phyloP scores from a whole-genome alignment of 148 eudicot genomes.

The Selenicereus undatus region DNA sequence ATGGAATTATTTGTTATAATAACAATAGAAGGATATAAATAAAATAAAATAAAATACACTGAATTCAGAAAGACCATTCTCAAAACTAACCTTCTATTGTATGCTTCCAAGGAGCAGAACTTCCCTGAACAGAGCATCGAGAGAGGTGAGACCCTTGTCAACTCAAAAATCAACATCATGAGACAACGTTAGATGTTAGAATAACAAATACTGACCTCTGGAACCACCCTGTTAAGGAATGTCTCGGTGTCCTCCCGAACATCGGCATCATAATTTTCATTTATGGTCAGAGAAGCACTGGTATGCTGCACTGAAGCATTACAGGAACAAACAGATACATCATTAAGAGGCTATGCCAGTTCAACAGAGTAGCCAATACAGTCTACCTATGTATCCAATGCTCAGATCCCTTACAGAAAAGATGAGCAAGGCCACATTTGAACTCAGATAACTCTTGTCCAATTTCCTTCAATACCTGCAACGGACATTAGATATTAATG shows the following conservation, averaged over 20 bases:
- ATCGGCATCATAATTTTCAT: constrained; percentile 90
- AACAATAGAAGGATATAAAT: not conserved
- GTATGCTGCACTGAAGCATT: constrained; percentile 81
- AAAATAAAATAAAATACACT: not conserved
- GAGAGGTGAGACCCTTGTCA: constrained; percentile 13
- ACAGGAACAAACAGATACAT: constrained; percentile 17
- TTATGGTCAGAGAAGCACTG: constrained; percentile 94
- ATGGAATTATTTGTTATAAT: not conserved
- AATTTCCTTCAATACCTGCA: constrained; percentile 86
- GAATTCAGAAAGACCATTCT: not conserved
- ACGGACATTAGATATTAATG: constrained; percentile 5
- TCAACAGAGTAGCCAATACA: not conserved
- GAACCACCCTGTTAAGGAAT: constrained; percentile 82
- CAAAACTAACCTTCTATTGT: constrained; percentile 74
- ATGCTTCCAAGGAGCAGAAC: constrained; percentile 95
- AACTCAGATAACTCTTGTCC: constrained; percentile 76
- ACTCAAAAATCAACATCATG: not conserved
- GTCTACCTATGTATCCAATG: not conserved
- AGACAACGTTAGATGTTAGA: not conserved
- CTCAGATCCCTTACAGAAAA: constrained; percentile 59
- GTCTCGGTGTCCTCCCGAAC: constrained; percentile 93
- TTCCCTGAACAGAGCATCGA: constrained; percentile 52
- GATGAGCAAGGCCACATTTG: constrained; percentile 89
- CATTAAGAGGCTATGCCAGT: constrained; percentile 2
- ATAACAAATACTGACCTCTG: constrained; percentile 57